A percentile compares a stretch with the other conserved stretches of the same genome.
phyloP scores from a whole-genome alignment of 495 filamentous ascomycete genomes.

The Aspergillus leporis region DNA sequence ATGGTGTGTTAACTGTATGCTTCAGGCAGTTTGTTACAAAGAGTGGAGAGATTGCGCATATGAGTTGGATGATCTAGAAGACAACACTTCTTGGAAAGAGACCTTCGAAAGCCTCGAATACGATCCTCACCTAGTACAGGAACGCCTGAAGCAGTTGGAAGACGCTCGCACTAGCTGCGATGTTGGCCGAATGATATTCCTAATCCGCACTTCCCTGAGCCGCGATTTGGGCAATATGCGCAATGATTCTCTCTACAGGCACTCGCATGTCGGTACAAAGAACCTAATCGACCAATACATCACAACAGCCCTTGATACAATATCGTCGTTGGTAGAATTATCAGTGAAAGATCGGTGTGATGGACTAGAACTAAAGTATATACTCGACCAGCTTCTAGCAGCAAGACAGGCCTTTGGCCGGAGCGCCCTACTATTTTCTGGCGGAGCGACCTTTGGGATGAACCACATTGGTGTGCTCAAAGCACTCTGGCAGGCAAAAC shows the following conservation, averaged over 20 bases:
- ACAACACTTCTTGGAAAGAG: constrained; percentile 79
- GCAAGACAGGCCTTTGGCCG: constrained; percentile 86
- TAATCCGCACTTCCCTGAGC: constrained; percentile 77
- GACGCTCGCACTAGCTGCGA: constrained; percentile 74
- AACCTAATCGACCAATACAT: constrained; percentile 84
- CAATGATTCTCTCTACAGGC: constrained; percentile 76
- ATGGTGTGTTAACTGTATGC: background rate
- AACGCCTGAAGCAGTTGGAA: constrained; percentile 70
- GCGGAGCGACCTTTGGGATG: constrained; percentile 94
- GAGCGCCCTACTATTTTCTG: constrained; percentile 83
- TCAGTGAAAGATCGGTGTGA: constrained; percentile 55
- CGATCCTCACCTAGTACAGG: constrained; percentile 63
- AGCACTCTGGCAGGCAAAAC: constrained; percentile 68
- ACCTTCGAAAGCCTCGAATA: constrained; percentile 68
- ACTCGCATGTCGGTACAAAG: constrained; percentile 86
- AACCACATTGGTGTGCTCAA: constrained; percentile 95
- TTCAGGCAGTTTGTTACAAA: constrained; percentile 59
- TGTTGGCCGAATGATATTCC: constrained; percentile 72
- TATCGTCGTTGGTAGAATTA: constrained; percentile 66
- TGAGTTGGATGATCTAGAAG: constrained; percentile 80
- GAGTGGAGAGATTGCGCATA: constrained; percentile 68
- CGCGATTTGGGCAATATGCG: constrained; percentile 86
- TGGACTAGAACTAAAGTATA: constrained; percentile 60
- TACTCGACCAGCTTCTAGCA: constrained; percentile 73
- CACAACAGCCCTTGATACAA: constrained; percentile 69